A percentile compares a stretch with the other conserved stretches of the same genome.
Conservation (phyloP, 768 basidiomycete genomes). For the Trametes coccinea region DNA sequence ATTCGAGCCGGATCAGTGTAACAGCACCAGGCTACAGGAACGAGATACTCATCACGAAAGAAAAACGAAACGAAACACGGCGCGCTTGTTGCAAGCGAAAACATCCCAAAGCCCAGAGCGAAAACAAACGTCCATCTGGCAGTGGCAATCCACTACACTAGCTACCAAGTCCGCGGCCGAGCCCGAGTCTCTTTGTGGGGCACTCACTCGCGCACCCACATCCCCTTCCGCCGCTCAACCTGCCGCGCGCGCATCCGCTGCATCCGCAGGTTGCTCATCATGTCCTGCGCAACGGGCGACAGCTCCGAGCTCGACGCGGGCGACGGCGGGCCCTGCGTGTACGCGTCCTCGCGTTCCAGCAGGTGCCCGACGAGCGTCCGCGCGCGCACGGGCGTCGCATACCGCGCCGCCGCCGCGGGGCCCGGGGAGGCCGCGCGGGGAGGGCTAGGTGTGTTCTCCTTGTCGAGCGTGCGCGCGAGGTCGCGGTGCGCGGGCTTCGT, state of each 20-base stretch:
- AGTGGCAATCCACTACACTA: too few relatives aligned
- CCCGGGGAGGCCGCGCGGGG: not conserved
- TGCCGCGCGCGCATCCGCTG: conserved; percentile 33
- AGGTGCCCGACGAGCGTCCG: conserved; percentile 31
- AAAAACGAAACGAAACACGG: too few relatives aligned
- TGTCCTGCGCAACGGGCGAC: conserved; percentile 63
- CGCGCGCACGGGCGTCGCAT: conserved; percentile 45
- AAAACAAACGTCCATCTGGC: too few relatives aligned
- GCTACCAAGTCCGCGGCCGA: too few relatives aligned
- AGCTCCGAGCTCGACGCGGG: conserved; percentile 74
- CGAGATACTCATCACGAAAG: too few relatives aligned
- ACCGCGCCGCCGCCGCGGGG: not conserved
- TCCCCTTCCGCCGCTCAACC: conserved; percentile 15
- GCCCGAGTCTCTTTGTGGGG: too few relatives aligned
- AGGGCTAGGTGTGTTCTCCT: conserved; percentile 30
- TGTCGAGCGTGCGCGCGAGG: conserved; percentile 14
- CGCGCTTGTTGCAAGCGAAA: too few relatives aligned
- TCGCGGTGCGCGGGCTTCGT: conserved; percentile 12
- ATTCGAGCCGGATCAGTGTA: too few relatives aligned
- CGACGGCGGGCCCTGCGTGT: conserved; percentile 42
- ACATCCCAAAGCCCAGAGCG: too few relatives aligned
- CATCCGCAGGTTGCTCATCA: conserved; percentile 64
- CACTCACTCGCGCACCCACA: conserved; percentile 19
- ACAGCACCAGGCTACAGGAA: too few relatives aligned
- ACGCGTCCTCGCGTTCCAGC: conserved; percentile 1